Evolutionary conservation across 163 green algal genomes (phyloP), one percentile per base, ranked within the genome.

Genomic region (Scenedesmus sp.): DNA sequence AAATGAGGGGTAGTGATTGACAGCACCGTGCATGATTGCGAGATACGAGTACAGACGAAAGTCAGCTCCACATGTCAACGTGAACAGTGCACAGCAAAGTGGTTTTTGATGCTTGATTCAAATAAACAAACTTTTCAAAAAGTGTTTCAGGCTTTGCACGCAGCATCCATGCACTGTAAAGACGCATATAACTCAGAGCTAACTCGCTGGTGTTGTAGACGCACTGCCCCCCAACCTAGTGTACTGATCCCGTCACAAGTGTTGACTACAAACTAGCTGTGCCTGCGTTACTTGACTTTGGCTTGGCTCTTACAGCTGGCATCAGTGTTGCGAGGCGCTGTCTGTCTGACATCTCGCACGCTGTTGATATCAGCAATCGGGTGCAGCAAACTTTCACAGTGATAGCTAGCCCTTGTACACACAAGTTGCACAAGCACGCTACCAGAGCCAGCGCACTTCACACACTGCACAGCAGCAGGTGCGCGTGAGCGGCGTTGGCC

Each of bases 381-480:
- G 70, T 2, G 18, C 26, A 52, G 20, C 7, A 23, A 79, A 10
- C 23, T 52, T 52, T 13, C 2, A 13, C 2, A 15, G 70, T 15
- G 1, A 2, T 15, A 52, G 4, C 4, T 79, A 52, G 70, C 23
- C 2, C 13, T 13, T 79, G 70, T 52, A 79, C 70, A 79, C 70
- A 15, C 23, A 79, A 52, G 23, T 13, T 18, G 70, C 70, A 79
- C 23, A 52, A 79, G 70, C 4, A 79, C 70, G 70, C 23, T 79
- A 7, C 20, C 70, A 52, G 23, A 79, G 70, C 70, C 70, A 79
- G 70, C 70, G 70, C 70, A 79, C 70, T 79, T 52, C 5, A 18
- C 70, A 52, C 70, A 79, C 70, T 79, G 70, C 70, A 79, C 70
- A 79, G 70, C 70, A 79, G 70, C 70, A 79, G 70, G 70, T 79